phyloP scores from a whole-genome alignment of 1,284 basidiomycete genomes.

The Leucoagaricus sp. region DNA sequence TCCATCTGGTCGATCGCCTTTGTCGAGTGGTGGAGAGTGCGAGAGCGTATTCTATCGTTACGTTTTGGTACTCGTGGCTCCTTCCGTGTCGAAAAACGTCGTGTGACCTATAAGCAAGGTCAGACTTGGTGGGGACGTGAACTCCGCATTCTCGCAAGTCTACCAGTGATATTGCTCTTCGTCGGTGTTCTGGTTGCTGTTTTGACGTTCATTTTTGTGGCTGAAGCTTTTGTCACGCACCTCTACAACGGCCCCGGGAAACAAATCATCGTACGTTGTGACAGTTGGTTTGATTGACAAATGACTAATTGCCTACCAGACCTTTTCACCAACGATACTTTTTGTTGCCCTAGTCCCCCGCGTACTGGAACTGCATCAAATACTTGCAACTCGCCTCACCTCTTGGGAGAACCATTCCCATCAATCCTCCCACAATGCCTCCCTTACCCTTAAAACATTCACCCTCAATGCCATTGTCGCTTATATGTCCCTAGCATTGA shows the following conservation, averaged over 20 bases:
- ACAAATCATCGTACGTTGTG: conserved; percentile 65
- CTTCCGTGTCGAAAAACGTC: conserved; percentile 75
- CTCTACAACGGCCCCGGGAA: conserved; percentile 88
- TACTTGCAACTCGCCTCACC: conserved; percentile 72
- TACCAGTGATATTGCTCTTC: conserved; percentile 83
- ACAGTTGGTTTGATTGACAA: not conserved
- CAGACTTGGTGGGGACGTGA: conserved; percentile 80
- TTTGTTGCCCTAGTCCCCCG: conserved; percentile 85
- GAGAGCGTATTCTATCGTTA: conserved; percentile 78
- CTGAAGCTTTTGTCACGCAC: conserved; percentile 86
- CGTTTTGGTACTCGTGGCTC: conserved; percentile 80
- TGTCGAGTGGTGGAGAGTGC: conserved; percentile 87
- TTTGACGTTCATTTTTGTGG: conserved; percentile 79
- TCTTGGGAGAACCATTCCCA: conserved; percentile 92
- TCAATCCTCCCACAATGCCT: conserved; percentile 73
- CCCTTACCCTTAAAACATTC: conserved; percentile 92
- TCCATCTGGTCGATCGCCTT: conserved; percentile 84
- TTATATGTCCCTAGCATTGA: conserved; percentile 83
- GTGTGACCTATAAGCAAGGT: conserved; percentile 63
- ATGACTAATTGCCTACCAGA: conserved; percentile 40
- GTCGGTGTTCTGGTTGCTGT: conserved; percentile 70
- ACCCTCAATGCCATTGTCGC: conserved; percentile 87
- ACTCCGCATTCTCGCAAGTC: conserved; percentile 67
- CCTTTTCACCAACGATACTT: conserved; percentile 83
- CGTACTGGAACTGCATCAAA: conserved; percentile 79